Evolutionary conservation across 2,329 filamentous ascomycete genomes (phyloP), one percentile per base, ranked within the genome.

Genomic region (Diplodia sapinea): DNA sequence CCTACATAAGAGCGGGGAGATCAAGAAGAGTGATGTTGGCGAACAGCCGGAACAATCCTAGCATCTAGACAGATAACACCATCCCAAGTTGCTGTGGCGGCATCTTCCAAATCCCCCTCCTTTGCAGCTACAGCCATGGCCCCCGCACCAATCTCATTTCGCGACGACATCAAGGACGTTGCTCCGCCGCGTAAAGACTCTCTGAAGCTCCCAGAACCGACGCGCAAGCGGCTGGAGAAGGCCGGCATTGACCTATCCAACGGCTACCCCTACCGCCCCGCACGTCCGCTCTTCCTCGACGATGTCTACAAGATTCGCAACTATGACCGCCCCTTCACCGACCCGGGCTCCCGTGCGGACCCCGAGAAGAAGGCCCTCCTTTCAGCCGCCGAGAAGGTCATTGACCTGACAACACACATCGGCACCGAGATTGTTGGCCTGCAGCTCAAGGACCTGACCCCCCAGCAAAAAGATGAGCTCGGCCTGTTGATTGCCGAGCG

Each of bases 211-310:
- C 90, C 90, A 2, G 82, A 82, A 11, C 72, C 85, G 1, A 80
- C 89, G 1, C 82, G 83, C 1, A 79, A 83, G 59, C 84, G 90
- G 4, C 82, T 92, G 0, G 85, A 87, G 71, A 91, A 90, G 69
- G 89, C 88, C 0, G 89, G 88, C 1, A 84, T 92, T 65, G 89
- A 93, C 73, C 81, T 92, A 2, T 89, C 88, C 0, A 79, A 86
- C 0, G 90, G 90, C 0, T 92, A 92, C 70, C 90, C 90, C 0
- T 91, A 92, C 72, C 86, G 89, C 0, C 89, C 89, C 1, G 84
- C 87, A 0, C 83, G 84, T 57, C 90, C 90, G 0, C 79, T 92
- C 1, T 92, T 88, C 71, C 80, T 92, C 0, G 87, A 93, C 67
- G 90, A 92, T 70, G 88, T 89, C 3, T 87, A 87, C 77, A 86